Evolutionary conservation across 345 rosid genomes (phyloP).

Genomic region (Hirschfeldia incana): DNA sequence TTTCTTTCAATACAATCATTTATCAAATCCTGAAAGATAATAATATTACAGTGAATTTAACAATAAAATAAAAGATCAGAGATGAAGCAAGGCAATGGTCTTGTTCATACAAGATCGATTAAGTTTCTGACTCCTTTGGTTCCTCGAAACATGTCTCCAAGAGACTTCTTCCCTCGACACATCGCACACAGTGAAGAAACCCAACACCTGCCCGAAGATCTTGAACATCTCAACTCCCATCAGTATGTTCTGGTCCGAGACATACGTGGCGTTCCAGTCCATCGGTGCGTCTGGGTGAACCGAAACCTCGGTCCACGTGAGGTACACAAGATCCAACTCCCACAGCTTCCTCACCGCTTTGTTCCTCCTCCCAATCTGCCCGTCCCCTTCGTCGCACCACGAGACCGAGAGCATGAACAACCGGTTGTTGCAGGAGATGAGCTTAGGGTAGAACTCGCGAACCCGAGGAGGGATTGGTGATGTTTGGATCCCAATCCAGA

Average conservation of each 20-base stretch:
- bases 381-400: slow-evolving; percentile 95
- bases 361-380: slow-evolving; percentile 92
- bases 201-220: slow-evolving; percentile 91
- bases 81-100: slow-evolving; percentile 73
- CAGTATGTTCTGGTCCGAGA: slow-evolving; percentile 61
- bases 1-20: neutral
- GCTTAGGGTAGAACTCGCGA: slow-evolving; percentile 87
- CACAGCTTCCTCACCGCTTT: slow-evolving; percentile 93
- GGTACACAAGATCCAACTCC: slow-evolving; percentile 90
- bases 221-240: slow-evolving; percentile 97
- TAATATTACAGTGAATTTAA: neutral
- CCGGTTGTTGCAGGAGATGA: slow-evolving; percentile 71
- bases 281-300: slow-evolving; percentile 99
- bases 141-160: slow-evolving; percentile 87
- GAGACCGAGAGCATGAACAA: slow-evolving; percentile 90
- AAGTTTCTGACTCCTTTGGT: slow-evolving; percentile 68
- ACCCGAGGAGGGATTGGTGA: slow-evolving; percentile 87
- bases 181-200: slow-evolving; percentile 71
- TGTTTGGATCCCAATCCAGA: slow-evolving; percentile 82
- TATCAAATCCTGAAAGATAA: neutral
- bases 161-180: slow-evolving; percentile 44
- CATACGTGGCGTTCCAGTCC: slow-evolving; percentile 98
- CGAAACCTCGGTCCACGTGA: slow-evolving; percentile 75
- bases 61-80: slow-evolving; percentile 24
- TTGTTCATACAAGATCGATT: slow-evolving; percentile 83